phyloP scores from a whole-genome alignment of 495 filamentous ascomycete species.

The Penicillium simplicissimum region DNA sequence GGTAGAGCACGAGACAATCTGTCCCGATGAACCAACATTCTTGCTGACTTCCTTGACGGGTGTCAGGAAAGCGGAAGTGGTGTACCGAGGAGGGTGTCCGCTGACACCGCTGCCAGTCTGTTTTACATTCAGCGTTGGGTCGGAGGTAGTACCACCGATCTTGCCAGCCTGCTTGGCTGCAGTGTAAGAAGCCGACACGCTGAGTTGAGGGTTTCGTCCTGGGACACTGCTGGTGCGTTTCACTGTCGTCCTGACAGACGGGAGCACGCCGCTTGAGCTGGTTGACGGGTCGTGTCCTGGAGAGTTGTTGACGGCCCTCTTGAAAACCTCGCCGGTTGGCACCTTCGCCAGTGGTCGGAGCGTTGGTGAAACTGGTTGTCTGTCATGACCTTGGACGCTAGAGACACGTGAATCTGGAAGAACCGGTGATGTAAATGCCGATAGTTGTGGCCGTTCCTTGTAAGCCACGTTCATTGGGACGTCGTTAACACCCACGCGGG shows the following conservation, averaged over 20 bases:
- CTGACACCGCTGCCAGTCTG: slow-evolving; percentile 5
- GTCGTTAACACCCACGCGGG: slow-evolving; percentile 23
- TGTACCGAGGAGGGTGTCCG: slow-evolving; percentile 1
- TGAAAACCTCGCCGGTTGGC: neutral
- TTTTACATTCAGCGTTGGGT: neutral
- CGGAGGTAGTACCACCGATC: neutral
- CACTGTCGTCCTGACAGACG: neutral
- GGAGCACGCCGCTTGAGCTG: slow-evolving; percentile 6
- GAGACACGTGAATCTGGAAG: slow-evolving; percentile 16
- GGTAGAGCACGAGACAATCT: neutral
- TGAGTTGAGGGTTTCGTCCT: neutral
- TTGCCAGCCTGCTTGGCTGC: neutral
- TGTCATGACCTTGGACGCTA: slow-evolving; percentile 17
- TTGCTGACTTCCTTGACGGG: neutral
- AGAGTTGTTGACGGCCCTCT: slow-evolving; percentile 10
- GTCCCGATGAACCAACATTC: neutral
- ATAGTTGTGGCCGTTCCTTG: slow-evolving; percentile 15
- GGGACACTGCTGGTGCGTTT: slow-evolving; percentile 7
- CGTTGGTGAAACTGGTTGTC: slow-evolving; percentile 1
- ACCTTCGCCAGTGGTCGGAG: slow-evolving; percentile 10
- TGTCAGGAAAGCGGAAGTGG: neutral
- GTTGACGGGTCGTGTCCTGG: slow-evolving; percentile 11
- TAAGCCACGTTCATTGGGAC: slow-evolving; percentile 18
- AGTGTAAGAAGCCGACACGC: neutral
- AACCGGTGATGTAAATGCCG: slow-evolving; percentile 3